Base-by-base conservation (phyloP, 176 grass and related monocot genomes). In the Cenchrus fungigraminus region DNA sequence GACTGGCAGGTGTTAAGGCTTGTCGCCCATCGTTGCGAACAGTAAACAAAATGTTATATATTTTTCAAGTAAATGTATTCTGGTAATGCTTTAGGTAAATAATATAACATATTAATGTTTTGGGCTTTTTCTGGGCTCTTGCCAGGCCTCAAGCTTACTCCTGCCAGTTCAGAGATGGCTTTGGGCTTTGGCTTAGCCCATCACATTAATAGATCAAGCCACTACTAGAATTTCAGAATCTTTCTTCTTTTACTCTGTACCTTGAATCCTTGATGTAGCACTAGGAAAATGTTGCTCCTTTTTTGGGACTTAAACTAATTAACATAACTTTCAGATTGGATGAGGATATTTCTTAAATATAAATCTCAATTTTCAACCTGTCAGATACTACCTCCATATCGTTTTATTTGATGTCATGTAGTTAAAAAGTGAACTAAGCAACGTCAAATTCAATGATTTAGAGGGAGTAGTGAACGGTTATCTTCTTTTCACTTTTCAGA, bases 201-300 rank as follows among this genome's bases (percentile, higher is more conserved):
- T 81, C 19, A 8, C 34, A 22, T 52, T 29, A 66, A 68, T 28
- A 68, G 2, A 40, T 40, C 37, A 40, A 40, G 37, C 37, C 37
- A 40, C 37, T 76, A 64, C 31, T 17, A 25, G 44, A 37, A 9
- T 62, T 59, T 70, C 22, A 85, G 4, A 12, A 56, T 80, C 25
- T 50, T 80, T 40, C 37, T 40, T 40, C 3, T 40, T 40, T 40
- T 40, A 40, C 37, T 40, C 37, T 40, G 37, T 40, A 40, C 37
- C 37, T 40, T 40, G 37, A 40, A 40, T 40, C 37, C 37, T 42
- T 74, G 12, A 28, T 84, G 71, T 67, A 14, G 50, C 29, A 17
- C 10, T 64, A 69, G 77, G 44, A 52, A 70, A 81, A 76, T 55
- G 63, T n/a, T 64, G 15, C 15, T 70, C 57, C 14, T 79, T 51